phyloP scores from a whole-genome alignment of 441 rosid species.

The Capsella rubella region DNA sequence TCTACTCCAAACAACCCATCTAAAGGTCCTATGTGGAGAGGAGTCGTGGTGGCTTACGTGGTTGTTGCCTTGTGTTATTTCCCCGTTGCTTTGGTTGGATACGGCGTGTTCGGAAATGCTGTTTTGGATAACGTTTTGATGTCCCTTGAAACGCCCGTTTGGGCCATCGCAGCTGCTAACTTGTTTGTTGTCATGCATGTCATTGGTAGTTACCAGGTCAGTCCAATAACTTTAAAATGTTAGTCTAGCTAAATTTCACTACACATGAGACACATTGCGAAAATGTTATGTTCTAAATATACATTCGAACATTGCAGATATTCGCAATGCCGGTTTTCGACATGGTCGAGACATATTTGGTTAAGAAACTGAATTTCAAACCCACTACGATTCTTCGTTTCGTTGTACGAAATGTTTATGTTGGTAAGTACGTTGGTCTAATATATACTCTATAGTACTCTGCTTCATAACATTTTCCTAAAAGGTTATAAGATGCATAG shows the following conservation, averaged over 20 bases:
- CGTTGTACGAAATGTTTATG: slow-evolving; percentile 54
- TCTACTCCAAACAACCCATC: slow-evolving; percentile 67
- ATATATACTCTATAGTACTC: not conserved
- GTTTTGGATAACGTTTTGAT: slow-evolving; percentile 62
- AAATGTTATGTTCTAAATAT: not conserved
- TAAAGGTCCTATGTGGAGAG: slow-evolving; percentile 74
- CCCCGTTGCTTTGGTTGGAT: slow-evolving; percentile 68
- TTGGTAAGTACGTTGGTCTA: slow-evolving; percentile 51
- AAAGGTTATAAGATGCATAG: not conserved
- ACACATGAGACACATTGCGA: not conserved
- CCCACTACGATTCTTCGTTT: slow-evolving; percentile 57
- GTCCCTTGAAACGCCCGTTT: slow-evolving; percentile 57
- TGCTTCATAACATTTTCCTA: not conserved
- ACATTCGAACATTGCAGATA: slow-evolving; percentile 38
- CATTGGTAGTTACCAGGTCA: slow-evolving; percentile 74
- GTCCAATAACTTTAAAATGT: not conserved
- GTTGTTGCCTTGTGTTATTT: slow-evolving; percentile 71
- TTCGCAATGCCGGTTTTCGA: slow-evolving; percentile 81
- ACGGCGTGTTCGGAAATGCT: slow-evolving; percentile 53
- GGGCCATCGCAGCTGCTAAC: slow-evolving; percentile 69
- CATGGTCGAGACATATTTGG: slow-evolving; percentile 68
- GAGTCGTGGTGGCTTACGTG: slow-evolving; percentile 57
- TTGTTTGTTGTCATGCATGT: slow-evolving; percentile 68
- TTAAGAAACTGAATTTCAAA: slow-evolving; percentile 57
- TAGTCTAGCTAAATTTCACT: no score